A percentile compares a stretch with the other conserved stretches of the same genome.
Conservation (phyloP, 192 early-diverging fungal species). For the Gaertneriomyces semiglobifer region DNA sequence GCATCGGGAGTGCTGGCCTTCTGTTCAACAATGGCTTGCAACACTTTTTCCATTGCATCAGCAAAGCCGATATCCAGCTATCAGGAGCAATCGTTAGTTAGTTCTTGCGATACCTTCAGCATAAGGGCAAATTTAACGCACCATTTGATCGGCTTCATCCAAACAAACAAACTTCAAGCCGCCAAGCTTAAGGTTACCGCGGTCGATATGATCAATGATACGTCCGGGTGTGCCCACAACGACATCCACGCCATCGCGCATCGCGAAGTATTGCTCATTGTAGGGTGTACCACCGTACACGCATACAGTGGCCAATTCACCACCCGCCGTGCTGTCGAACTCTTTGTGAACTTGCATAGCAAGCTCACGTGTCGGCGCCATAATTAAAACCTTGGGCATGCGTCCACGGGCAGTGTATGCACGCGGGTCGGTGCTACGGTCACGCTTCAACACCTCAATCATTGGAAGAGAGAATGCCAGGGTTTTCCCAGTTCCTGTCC, state of each 20-base stretch:
- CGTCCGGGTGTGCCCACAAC: conserved; percentile 96
- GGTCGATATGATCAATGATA: conserved; percentile 76
- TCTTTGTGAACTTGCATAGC: conserved; percentile 51
- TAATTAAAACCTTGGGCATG: conserved; percentile 70
- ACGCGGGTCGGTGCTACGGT: conserved; percentile 27
- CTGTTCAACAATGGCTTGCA: conserved; percentile 73
- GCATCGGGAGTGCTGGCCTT: conserved; percentile 47
- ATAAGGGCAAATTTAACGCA: conserved; percentile 35
- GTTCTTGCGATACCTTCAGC: background rate
- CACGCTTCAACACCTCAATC: conserved; percentile 74
- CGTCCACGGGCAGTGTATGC: conserved; percentile 65
- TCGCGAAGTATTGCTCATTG: conserved; percentile 50
- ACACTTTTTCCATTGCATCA: conserved; percentile 76
- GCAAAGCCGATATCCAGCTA: conserved; percentile 73
- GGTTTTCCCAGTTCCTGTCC: conserved; percentile 98
- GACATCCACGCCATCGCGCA: conserved; percentile 68
- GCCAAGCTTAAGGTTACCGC: conserved; percentile 69
- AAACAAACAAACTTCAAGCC: conserved; percentile 50
- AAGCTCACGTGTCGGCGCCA: conserved; percentile 93
- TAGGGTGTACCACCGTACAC: conserved; percentile 91
- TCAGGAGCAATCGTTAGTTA: too few relatives aligned
- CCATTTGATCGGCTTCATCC: conserved; percentile 84
- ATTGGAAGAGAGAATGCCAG: conserved; percentile 91
- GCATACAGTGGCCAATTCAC: conserved; percentile 57
- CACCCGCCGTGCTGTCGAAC: conserved; percentile 57